Base-by-base conservation (phyloP, 2,329 filamentous ascomycete species). In the Simplicillium sp. region DNA sequence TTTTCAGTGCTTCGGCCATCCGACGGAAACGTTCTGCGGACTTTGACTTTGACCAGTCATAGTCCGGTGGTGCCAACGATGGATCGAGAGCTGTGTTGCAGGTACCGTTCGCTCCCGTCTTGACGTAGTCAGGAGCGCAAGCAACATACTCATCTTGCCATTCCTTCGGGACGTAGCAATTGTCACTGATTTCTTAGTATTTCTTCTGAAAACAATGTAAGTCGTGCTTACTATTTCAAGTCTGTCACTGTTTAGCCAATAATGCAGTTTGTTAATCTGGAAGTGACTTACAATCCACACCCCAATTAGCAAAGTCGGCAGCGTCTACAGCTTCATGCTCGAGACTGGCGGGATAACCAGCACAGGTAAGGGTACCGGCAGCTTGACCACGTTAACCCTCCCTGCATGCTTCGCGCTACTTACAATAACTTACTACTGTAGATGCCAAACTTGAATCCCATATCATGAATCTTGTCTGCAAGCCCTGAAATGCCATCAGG, bases 381-480 rank as follows among this genome's bases (percentile, higher is more conserved):
- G 20, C 20, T 25, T 5, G 20, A 25, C 6, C 20, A 25, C 20
- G n/a, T n/a, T n/a, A n/a, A n/a, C n/a, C n/a, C n/a, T n/a, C n/a
- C n/a, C n/a, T n/a, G n/a, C n/a, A n/a, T n/a, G n/a, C n/a, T n/a
- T n/a, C n/a, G n/a, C n/a, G n/a, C n/a, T n/a, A n/a, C n/a, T n/a
- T 12, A 29, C 32, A 39, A 17, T 34, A 13, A 37, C 37, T 33
- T 13, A 33, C 37, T 34, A 16, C 71, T 71, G 50, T 83, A 83
- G 43, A 83, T 79, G 1, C 79, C 79, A 8, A 80, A 59, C 51
- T 82, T 82, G 36, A 83, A 50, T 2, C 74, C 75, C 46, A 77
- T 50, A 2, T 50, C 57, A 45, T 82, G 78, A 15, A 82, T 65
- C 42, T 71, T 52, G 18, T 71, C 57, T 2, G 75, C 75, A 1